Percentiles rank a stretch among this genome's conserved stretches.
Conservation (phyloP, 2,329 filamentous ascomycete genomes). For the Aphanocladium album region DNA sequence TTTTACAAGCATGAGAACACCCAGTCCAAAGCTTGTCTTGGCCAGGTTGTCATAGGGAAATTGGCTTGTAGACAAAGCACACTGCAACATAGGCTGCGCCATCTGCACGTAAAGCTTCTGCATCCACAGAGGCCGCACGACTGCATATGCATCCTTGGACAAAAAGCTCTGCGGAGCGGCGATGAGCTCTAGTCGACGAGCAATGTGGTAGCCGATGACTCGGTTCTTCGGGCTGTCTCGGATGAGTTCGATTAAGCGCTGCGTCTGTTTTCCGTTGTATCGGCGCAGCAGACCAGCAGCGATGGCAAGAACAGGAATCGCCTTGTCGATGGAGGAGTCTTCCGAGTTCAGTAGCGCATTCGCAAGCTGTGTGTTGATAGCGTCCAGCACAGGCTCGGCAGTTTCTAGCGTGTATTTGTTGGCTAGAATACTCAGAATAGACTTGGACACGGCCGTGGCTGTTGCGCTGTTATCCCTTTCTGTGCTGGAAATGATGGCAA, state of each 20-base stretch:
- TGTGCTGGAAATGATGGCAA: slow-evolving; percentile 21
- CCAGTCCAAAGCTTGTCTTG: slow-evolving; percentile 40
- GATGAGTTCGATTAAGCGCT: slow-evolving; percentile 30
- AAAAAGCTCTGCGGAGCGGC: slow-evolving; percentile 36
- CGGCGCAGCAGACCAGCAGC: slow-evolving; percentile 34
- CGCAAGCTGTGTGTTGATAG: slow-evolving; percentile 23
- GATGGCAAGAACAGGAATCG: slow-evolving; percentile 31
- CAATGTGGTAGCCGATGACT: slow-evolving; percentile 34
- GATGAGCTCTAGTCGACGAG: slow-evolving; percentile 37
- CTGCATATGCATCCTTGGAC: slow-evolving; percentile 36
- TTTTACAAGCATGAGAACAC: slow-evolving; percentile 43
- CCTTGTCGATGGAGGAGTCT: slow-evolving; percentile 19
- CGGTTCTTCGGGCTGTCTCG: slow-evolving; percentile 29
- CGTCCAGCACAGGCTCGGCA: slow-evolving; percentile 21
- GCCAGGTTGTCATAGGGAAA: slow-evolving; percentile 20
- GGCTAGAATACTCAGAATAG: slow-evolving; percentile 37
- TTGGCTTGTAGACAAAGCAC: slow-evolving; percentile 27
- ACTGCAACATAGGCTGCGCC: slow-evolving; percentile 39
- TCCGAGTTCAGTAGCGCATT: slow-evolving; percentile 15
- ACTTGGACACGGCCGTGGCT: slow-evolving; percentile 20
- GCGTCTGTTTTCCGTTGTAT: slow-evolving; percentile 31
- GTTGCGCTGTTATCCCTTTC: slow-evolving; percentile 22
- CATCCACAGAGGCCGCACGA: slow-evolving; percentile 41
- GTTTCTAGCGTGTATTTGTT: slow-evolving; percentile 41
- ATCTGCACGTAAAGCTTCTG: slow-evolving; percentile 47